Conservation (phyloP, 2,329 filamentous ascomycete genomes). For the Curvularia lunata region DNA sequence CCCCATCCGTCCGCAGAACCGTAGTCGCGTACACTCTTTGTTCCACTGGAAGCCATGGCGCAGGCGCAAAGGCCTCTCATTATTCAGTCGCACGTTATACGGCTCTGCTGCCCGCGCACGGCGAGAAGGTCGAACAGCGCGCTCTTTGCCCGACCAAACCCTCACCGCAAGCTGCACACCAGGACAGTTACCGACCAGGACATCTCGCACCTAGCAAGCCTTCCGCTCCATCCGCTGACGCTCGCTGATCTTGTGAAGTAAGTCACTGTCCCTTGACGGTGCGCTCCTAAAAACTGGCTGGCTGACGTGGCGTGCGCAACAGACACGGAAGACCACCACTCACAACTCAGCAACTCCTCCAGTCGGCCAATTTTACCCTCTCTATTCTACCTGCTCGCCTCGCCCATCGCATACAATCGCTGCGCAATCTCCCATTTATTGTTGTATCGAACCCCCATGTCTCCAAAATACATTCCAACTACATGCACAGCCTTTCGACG, state of each 20-base stretch:
- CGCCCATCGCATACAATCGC: conserved; percentile 89
- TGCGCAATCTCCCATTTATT: conserved; percentile 94
- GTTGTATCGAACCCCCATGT: conserved; percentile 98
- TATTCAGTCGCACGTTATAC: conserved; percentile 48
- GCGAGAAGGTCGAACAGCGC: conserved; percentile 23
- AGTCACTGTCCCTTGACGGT: conserved; percentile 22
- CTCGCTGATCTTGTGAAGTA: conserved; percentile 89
- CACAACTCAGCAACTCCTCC: conserved; percentile 77
- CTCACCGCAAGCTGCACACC: conserved; percentile 43
- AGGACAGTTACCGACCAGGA: conserved; percentile 69
- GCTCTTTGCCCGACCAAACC: conserved; percentile 25
- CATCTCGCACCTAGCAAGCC: conserved; percentile 77
- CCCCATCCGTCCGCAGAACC: neutral
- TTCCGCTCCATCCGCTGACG: conserved; percentile 80
- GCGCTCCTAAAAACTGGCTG: neutral
- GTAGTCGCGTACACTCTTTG: neutral
- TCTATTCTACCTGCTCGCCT: conserved; percentile 89
- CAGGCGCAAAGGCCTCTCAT: conserved; percentile 44
- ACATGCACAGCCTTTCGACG: conserved; percentile 89
- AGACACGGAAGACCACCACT: conserved; percentile 84
- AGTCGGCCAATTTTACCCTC: conserved; percentile 94
- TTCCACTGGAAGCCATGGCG: conserved; percentile 26
- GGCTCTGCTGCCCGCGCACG: conserved; percentile 40
- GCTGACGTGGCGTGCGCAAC: conserved; percentile 24
- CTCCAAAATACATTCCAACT: conserved; percentile 93